Evolutionary conservation across 192 early-diverging fungal genomes (phyloP), one percentile per base, ranked within the genome.

Genomic region (Linnemannia schmuckeri): DNA sequence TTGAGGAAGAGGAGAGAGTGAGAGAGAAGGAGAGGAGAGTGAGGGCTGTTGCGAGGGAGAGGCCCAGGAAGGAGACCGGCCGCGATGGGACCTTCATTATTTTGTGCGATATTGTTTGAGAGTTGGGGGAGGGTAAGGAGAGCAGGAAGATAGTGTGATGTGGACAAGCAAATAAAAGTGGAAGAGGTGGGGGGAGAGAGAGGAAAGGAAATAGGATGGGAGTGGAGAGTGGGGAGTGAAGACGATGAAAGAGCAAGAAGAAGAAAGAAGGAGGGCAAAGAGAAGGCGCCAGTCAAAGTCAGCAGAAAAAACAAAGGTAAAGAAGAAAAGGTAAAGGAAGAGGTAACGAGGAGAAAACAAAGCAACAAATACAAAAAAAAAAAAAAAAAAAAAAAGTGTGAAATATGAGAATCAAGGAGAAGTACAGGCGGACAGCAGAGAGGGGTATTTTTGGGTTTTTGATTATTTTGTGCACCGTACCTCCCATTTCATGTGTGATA

Each of bases 11-110:
- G 49, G 49, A 40, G 46, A 27, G 7, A 22, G 79, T 27, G 72
- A 40, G 69, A 17, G 52, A 47, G 30, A 27, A 40, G 18, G 81
- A 70, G 47, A 82, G 57, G 71, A 83, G 75, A 18, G 18, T 77
- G 54, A 82, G 46, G 70, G 75, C 70, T 6, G 54, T 52, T 10
- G 69, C 75, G 42, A 83, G 44, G 47, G 49, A 75, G 20, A 84
- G 61, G 30, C 52, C 70, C 37, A 84, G 33, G 38, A 84, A 41
- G 18, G 75, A 6, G 47, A 47, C 37, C 27, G 75, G 37, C 12
- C 24, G 72, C 20, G 61, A 33, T 33, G 40, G 17, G 72, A 78
- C 27, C 72, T 79, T 79, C 77, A 79, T 79, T 79, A 10, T 10
- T 72, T 24, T 13, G 61, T 22, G 27, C 37, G 3, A 37, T 37